Evolutionary conservation across 1,284 basidiomycete genomes (phyloP).

Genomic region (Ceratobasidium sp.): DNA sequence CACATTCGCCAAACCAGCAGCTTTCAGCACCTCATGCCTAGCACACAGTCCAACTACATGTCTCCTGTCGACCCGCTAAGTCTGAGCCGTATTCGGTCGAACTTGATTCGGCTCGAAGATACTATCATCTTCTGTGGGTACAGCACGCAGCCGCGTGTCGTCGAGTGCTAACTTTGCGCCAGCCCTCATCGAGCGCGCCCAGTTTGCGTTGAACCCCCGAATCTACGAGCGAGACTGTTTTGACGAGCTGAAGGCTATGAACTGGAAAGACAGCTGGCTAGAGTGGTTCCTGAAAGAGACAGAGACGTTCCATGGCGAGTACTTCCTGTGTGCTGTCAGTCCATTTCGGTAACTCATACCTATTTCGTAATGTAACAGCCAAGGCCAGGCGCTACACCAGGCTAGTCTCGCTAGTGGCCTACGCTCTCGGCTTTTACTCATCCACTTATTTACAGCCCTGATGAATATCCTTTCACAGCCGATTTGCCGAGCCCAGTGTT

Average conservation of each 20-base stretch:
- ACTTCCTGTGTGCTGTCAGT: constrained; percentile 24
- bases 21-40: constrained; percentile 28
- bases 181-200: constrained; percentile 93
- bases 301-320: constrained; percentile 92
- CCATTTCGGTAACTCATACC: not conserved
- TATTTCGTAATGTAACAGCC: constrained; percentile 62
- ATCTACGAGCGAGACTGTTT: constrained; percentile 89
- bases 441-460: constrained; percentile 69
- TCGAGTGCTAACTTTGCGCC: constrained; percentile 12
- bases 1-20: constrained; percentile 19
- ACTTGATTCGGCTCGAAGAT: constrained; percentile 92
- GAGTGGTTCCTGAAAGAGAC: constrained; percentile 98
- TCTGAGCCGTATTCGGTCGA: constrained; percentile 85
- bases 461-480: constrained; percentile 95
- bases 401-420: constrained; percentile 57
- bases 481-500: constrained; percentile 87
- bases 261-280: constrained; percentile 89
- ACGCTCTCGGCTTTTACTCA: constrained; percentile 19
- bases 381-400: constrained; percentile 93
- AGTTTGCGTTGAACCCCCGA: constrained; percentile 93
- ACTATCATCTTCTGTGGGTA: constrained; percentile 90
- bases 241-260: constrained; percentile 74
- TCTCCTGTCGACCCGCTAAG: constrained; percentile 80
- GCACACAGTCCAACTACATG: constrained; percentile 69
- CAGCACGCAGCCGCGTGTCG: not conserved